Evolutionary conservation across 2,329 filamentous ascomycete species (phyloP).

Genomic region (Fusarium circinatum): DNA sequence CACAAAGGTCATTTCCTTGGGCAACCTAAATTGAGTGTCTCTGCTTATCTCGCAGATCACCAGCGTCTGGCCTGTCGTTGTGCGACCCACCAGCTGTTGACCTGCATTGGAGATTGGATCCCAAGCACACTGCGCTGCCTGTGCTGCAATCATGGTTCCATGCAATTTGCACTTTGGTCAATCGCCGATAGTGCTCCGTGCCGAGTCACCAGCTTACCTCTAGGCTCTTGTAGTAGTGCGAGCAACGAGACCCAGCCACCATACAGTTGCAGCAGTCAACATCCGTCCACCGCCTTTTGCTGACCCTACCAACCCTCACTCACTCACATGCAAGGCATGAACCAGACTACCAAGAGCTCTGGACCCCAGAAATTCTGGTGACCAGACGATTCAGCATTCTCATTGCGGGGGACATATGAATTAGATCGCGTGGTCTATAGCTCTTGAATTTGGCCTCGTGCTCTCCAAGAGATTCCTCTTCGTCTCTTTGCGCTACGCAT

Average conservation of each 20-base stretch:
- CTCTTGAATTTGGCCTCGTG: constrained; percentile 17
- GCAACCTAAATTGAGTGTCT: background rate
- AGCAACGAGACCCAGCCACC: constrained; percentile 11
- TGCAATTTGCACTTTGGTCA: constrained; percentile 26
- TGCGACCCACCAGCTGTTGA: constrained; percentile 30
- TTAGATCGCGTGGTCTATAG: constrained; percentile 13
- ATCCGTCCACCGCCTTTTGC: constrained; percentile 37
- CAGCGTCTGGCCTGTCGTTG: constrained; percentile 8
- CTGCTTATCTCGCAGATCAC: constrained; percentile 39
- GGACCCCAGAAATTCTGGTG: background rate
- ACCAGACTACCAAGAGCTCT: background rate
- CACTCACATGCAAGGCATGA: background rate
- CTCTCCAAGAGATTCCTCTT: constrained; percentile 11
- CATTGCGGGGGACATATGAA: constrained; percentile 13
- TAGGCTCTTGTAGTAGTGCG: constrained; percentile 20
- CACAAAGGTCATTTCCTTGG: background rate
- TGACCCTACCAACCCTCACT: constrained; percentile 14
- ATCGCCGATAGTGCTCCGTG: constrained; percentile 33
- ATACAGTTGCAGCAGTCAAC: constrained; percentile 1
- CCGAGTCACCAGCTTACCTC: constrained; percentile 25
- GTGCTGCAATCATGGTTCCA: constrained; percentile 38
- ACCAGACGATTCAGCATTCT: background rate
- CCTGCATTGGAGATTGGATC: constrained; percentile 28
- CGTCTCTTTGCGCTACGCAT: constrained; percentile 13
- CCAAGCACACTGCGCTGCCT: background rate